Evolutionary conservation across 352 stramenopile species (phyloP), one percentile per base, ranked within the genome.

Genomic region (Phytophthora agathidicida): DNA sequence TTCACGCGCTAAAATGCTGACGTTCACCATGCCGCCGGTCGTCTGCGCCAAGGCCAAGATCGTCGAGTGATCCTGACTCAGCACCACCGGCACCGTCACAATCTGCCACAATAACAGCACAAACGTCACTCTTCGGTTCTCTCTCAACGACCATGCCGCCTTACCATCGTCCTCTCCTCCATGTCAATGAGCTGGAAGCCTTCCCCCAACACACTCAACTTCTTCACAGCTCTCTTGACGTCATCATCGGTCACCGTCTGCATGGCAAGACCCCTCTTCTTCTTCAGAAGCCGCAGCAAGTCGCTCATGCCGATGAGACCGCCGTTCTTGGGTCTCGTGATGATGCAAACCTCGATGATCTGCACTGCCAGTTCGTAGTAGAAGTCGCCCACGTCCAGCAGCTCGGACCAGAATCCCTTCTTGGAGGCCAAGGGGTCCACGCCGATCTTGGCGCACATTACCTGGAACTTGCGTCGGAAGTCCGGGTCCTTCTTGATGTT

Each of bases 291-390:
- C 5, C 80, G 68, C 30, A 94, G 62, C 48, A 96, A 46, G 49
- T 96, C 86, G 37, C 65, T 86, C 80, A 96, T 93, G 5, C 80
- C 79, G 14, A 96, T 88, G 4, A 96, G 56, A 0, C 86, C 86
- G 23, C 86, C 86, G 58, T 96, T 96, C 68, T 93, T 93, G 7
- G 83, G 80, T 48, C 83, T 63, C 30, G 94, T 99, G 13, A 98
- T 78, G 57, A 99, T 95, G 64, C 97, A 98, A 27, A 99, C 90
- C 65, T 99, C 96, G 30, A 98, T 97, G 58, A 99, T 98, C 72
- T 99, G 98, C 20, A 99, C 94, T 5, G 94, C 92, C n/a, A 99
- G 76, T 66, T 99, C 97, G 73, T 99, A 99, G 81, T 99, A 99
- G 69, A 99, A 99, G 55, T 99, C 96, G 9, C 97, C 97, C 35